A percentile compares a stretch with the other conserved stretches of the same genome.
Evolutionary conservation across 1,139 yeast species (phyloP).

Genomic region (Debaryomyces singareniensis): DNA sequence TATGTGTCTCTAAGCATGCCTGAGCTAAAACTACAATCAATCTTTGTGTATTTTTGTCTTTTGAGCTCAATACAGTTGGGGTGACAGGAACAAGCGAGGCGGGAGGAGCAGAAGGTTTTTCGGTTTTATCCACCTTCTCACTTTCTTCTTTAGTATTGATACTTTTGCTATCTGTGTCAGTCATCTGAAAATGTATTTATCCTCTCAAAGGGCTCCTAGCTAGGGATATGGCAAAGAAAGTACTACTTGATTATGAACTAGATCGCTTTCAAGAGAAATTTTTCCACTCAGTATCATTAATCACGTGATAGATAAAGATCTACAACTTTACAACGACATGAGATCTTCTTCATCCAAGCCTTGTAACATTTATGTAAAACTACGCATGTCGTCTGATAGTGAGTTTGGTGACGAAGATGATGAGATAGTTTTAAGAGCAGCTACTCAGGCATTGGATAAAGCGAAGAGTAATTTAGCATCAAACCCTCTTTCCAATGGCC

Average conservation of each 20-base stretch:
- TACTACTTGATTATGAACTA: too few relatives aligned
- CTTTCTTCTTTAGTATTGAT: too few relatives aligned
- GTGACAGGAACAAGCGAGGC: constrained; percentile 80
- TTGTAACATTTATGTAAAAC: too few relatives aligned
- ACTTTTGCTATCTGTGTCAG: too few relatives aligned
- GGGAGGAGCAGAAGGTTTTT: constrained; percentile 34
- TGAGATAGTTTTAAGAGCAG: constrained; percentile 18
- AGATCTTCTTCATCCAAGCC: too few relatives aligned
- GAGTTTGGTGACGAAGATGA: constrained; percentile 40
- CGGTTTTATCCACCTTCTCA: constrained; percentile 24
- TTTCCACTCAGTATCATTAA: too few relatives aligned
- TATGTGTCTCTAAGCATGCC: constrained; percentile 93
- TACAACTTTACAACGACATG: too few relatives aligned
- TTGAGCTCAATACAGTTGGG: constrained; percentile 74
- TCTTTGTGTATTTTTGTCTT: constrained; percentile 77
- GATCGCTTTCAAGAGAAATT: too few relatives aligned
- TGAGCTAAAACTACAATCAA: constrained; percentile 88
- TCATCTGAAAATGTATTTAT: too few relatives aligned
- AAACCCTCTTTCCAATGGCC: background rate
- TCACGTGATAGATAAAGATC: too few relatives aligned
- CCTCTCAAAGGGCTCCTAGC: too few relatives aligned
- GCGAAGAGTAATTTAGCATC: constrained; percentile 3
- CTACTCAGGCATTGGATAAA: constrained; percentile 8
- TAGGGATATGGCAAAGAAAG: too few relatives aligned
- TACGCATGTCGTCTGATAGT: constrained; percentile 19